phyloP scores from a whole-genome alignment of 192 early-diverging fungal genomes.

The Coemansia sp. region DNA sequence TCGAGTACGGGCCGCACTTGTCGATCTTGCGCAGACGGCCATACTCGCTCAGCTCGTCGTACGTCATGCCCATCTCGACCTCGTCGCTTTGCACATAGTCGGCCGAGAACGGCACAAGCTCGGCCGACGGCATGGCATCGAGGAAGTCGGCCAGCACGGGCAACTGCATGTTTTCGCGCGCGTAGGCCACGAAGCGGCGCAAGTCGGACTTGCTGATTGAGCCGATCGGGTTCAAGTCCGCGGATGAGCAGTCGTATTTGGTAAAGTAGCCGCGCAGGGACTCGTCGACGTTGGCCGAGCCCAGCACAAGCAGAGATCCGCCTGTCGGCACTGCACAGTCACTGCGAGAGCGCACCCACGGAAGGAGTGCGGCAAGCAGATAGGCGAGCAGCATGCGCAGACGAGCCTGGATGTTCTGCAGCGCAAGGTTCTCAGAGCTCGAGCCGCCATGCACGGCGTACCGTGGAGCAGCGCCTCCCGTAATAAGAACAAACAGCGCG shows the following conservation, averaged over 20 bases:
- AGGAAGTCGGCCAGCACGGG: conserved; percentile 74
- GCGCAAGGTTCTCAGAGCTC: conserved; percentile 82
- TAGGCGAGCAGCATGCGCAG: conserved; percentile 95
- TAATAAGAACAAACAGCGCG: conserved; percentile 69
- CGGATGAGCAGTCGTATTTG: conserved; percentile 98
- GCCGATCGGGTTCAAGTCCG: conserved; percentile 97
- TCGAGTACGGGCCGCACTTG: conserved; percentile 87
- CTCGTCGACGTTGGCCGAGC: conserved; percentile 98
- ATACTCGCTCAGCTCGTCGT: conserved; percentile 87
- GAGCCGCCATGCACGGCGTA: conserved; percentile 86
- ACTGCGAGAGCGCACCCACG: conserved; percentile 68
- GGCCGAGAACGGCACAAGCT: conserved; percentile 87
- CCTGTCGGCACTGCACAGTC: no score
- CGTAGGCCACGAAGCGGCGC: conserved; percentile 74
- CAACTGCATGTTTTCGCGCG: conserved; percentile 60
- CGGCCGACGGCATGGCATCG: conserved; percentile 86
- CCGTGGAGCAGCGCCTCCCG: conserved; percentile 65
- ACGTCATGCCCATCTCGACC: conserved; percentile 98
- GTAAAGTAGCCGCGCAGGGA: conserved; percentile 94
- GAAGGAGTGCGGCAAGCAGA: conserved; percentile 91
- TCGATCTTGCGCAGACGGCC: conserved; percentile 85
- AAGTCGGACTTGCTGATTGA: conserved; percentile 89
- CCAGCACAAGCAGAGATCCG: conserved; percentile 85
- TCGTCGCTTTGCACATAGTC: conserved; percentile 87
- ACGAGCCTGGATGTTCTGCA: conserved; percentile 97